Percentiles rank a stretch among this genome's conserved stretches.
Conservation (phyloP, 352 stramenopile species). For the Phytophthora niederhauseri region DNA sequence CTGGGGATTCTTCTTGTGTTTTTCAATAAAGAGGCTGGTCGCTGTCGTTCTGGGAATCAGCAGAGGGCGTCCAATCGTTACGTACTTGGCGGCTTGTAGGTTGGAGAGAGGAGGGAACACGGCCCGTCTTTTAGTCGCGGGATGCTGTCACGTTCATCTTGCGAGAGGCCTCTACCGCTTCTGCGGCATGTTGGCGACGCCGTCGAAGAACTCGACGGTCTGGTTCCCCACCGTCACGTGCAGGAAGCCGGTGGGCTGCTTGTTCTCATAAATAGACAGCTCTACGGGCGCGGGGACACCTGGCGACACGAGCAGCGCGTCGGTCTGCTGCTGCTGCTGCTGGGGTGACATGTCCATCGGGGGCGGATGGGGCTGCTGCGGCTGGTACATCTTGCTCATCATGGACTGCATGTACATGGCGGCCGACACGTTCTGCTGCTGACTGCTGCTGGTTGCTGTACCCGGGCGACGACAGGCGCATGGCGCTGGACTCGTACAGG, state of each 20-base stretch:
- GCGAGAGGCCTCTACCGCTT: constrained; percentile 57
- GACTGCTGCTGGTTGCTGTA: constrained; percentile 33
- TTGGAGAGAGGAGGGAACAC: constrained; percentile 26
- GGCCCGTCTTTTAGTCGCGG: constrained; percentile 36
- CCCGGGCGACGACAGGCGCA: constrained; percentile 31
- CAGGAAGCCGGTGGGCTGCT: constrained; percentile 80
- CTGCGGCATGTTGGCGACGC: constrained; percentile 82
- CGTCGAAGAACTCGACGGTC: constrained; percentile 84
- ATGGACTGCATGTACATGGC: constrained; percentile 67
- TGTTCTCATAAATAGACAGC: constrained; percentile 87
- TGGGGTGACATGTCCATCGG: constrained; percentile 25
- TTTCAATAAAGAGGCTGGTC: neutral
- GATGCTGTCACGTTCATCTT: constrained; percentile 33
- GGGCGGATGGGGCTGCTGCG: constrained; percentile 58
- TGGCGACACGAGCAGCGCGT: constrained; percentile 70
- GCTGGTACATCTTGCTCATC: constrained; percentile 69
- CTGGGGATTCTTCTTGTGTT: constrained; percentile 6
- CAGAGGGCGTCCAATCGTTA: constrained; percentile 27
- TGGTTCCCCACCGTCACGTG: constrained; percentile 84
- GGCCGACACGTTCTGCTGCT: constrained; percentile 30
- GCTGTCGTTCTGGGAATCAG: constrained; percentile 23
- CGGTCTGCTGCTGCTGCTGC: constrained; percentile 31
- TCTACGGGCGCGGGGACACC: constrained; percentile 75
- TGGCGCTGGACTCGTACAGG: constrained; percentile 34
- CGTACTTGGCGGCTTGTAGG: constrained; percentile 26